Evolutionary conservation across 306 rosid genomes (phyloP).

Genomic region (Cicer bijugum): DNA sequence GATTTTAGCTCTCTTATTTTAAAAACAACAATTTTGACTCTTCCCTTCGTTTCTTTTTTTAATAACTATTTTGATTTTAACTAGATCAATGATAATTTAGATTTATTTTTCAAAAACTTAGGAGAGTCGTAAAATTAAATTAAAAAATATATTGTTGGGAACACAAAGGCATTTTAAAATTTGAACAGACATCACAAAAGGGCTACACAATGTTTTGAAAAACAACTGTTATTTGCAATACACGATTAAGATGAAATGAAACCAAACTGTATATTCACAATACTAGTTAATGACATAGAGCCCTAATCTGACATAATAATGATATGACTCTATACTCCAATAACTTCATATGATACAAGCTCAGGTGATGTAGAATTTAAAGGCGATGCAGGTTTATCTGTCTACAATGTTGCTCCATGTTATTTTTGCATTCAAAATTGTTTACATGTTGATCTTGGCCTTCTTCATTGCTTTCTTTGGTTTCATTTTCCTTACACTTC

Average conservation of each 20-base stretch:
- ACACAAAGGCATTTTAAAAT: conserved; percentile 10
- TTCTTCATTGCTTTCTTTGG: conserved; percentile 49
- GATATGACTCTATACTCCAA: conserved; percentile 54
- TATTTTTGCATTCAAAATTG: conserved; percentile 44
- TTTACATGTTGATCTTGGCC: conserved; percentile 38
- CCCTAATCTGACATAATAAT: conserved; percentile 40
- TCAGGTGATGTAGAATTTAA: conserved; percentile 50
- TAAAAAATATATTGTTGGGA: too few relatives aligned
- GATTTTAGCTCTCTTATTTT: too few relatives aligned
- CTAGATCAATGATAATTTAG: too few relatives aligned
- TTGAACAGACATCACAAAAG: not conserved
- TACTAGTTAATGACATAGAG: conserved; percentile 35
- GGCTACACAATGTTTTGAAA: not conserved
- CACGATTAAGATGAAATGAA: conserved; percentile 39
- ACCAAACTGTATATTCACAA: conserved; percentile 56
- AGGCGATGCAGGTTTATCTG: conserved; percentile 38
- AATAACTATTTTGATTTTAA: too few relatives aligned
- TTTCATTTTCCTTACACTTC: conserved; percentile 52
- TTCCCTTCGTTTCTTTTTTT: too few relatives aligned
- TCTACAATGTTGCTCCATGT: conserved; percentile 39
- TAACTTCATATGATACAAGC: conserved; percentile 59
- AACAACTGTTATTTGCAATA: conserved; percentile 34
- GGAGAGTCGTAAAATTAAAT: too few relatives aligned
- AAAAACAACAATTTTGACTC: too few relatives aligned
- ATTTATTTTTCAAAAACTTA: too few relatives aligned